Conservation (phyloP, 2,329 filamentous ascomycete genomes). For the Penicillium sp. region DNA sequence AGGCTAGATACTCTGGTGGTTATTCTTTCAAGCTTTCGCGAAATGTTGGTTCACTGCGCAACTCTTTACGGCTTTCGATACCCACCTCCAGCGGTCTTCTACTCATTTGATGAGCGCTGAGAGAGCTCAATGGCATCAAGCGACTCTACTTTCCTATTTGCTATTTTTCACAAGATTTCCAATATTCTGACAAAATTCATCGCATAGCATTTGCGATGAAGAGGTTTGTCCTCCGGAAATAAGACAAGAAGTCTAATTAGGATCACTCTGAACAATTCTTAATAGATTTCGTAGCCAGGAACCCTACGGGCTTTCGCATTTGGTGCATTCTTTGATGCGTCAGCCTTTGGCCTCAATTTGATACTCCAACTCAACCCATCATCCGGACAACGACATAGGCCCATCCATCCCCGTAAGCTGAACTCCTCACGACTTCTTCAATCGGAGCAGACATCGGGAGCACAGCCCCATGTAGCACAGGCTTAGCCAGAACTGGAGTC, state of each 20-base stretch:
- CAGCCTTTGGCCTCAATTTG: too few relatives aligned
- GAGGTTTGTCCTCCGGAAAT: background rate
- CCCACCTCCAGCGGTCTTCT: background rate
- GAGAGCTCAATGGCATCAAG: background rate
- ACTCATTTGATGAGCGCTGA: background rate
- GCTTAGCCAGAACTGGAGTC: conserved; percentile 78
- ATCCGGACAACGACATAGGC: conserved; percentile 77
- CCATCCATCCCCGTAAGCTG: conserved; percentile 91
- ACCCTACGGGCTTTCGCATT: background rate
- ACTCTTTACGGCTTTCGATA: background rate
- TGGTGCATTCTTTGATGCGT: too few relatives aligned
- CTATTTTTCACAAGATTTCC: background rate
- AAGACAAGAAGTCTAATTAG: background rate
- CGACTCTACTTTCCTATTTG: background rate
- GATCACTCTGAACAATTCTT: background rate
- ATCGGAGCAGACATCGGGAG: conserved; percentile 78
- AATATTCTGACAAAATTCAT: background rate
- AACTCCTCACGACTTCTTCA: conserved; percentile 77
- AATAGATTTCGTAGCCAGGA: background rate
- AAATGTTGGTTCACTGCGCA: background rate
- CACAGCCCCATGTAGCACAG: conserved; percentile 78
- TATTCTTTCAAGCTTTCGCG: background rate
- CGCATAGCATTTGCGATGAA: background rate
- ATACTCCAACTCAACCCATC: conserved; percentile 46
- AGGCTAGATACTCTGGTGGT: background rate